A percentile compares a stretch with the other conserved stretches of the same genome.
Conservation (phyloP, 352 stramenopile genomes). For the Pythium rishiriense region DNA sequence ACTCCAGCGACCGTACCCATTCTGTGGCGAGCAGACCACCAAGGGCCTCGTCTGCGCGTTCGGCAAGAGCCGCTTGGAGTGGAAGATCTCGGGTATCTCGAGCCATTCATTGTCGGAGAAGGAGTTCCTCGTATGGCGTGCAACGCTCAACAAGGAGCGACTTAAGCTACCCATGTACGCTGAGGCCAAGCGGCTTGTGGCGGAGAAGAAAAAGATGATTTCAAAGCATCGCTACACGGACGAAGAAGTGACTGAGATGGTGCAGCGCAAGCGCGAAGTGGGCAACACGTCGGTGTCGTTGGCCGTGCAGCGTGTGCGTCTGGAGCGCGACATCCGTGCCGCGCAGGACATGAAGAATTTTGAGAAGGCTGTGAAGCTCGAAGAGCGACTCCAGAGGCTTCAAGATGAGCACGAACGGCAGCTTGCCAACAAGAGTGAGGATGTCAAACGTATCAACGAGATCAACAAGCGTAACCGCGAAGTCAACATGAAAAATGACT, state of each 20-base stretch:
- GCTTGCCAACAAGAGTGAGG: conserved; percentile 74
- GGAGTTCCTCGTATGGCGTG: conserved; percentile 82
- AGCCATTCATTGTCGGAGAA: conserved; percentile 72
- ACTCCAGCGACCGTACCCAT: conserved; percentile 59
- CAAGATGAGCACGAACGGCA: conserved; percentile 67
- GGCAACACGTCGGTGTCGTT: conserved; percentile 67
- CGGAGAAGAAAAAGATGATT: conserved; percentile 69
- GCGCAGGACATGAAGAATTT: conserved; percentile 88
- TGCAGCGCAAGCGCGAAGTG: conserved; percentile 67
- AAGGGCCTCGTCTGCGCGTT: conserved; percentile 76
- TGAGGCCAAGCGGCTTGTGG: conserved; percentile 63
- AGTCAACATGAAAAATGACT: conserved; percentile 79
- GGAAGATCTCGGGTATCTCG: conserved; percentile 71
- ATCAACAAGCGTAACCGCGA: conserved; percentile 85
- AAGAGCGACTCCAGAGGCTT: conserved; percentile 64
- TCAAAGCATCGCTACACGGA: conserved; percentile 79
- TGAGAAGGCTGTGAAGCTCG: conserved; percentile 76
- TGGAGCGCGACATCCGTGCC: conserved; percentile 76
- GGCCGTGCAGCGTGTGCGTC: conserved; percentile 71
- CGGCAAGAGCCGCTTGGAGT: conserved; percentile 76
- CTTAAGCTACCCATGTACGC: conserved; percentile 72
- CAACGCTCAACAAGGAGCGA: conserved; percentile 77
- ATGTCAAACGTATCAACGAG: conserved; percentile 83
- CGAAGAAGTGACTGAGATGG: conserved; percentile 78
- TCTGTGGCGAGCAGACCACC: conserved; percentile 69